phyloP scores from a whole-genome alignment of 2,329 filamentous ascomycete species.

The Pseudohalonectria lignicola region DNA sequence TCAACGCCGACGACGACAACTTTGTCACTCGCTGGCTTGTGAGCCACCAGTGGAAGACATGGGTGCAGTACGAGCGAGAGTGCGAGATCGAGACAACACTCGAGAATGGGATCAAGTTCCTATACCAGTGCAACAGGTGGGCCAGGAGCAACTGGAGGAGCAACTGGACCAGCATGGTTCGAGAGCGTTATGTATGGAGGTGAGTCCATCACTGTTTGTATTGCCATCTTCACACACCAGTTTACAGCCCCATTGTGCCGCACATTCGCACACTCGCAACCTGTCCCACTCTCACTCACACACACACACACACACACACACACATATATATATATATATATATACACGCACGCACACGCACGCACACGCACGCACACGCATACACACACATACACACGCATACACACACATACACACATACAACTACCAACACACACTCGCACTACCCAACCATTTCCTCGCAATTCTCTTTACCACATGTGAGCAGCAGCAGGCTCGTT shows the following conservation, averaged over 20 bases:
- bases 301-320: not conserved
- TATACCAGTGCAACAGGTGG: constrained; percentile 91
- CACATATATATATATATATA: too few species aligned
- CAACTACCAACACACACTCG: too few species aligned
- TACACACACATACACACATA: too few species aligned
- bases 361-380: too few species aligned
- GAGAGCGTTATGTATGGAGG: constrained; percentile 77
- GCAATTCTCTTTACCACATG: too few species aligned
- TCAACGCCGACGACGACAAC: constrained; percentile 97
- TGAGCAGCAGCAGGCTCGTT: too few species aligned
- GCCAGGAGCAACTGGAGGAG: constrained; percentile 96
- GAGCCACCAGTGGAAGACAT: constrained; percentile 83
- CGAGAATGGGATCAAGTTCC: constrained; percentile 77
- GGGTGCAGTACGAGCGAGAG: constrained; percentile 86
- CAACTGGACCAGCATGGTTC: constrained; percentile 82
- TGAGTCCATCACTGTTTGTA: constrained; percentile 41
- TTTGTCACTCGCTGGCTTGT: constrained; percentile 97
- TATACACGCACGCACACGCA: too few species aligned
- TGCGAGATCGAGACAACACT: constrained; percentile 89
- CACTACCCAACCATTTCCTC: too few species aligned
- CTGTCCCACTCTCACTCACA: not conserved
- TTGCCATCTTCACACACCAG: not conserved
- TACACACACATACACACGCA: too few species aligned
- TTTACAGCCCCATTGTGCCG: too few species aligned
- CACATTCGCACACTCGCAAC: not conserved